Base-by-base conservation (phyloP, 805 yeast genomes). In the Lachancea waltii region DNA sequence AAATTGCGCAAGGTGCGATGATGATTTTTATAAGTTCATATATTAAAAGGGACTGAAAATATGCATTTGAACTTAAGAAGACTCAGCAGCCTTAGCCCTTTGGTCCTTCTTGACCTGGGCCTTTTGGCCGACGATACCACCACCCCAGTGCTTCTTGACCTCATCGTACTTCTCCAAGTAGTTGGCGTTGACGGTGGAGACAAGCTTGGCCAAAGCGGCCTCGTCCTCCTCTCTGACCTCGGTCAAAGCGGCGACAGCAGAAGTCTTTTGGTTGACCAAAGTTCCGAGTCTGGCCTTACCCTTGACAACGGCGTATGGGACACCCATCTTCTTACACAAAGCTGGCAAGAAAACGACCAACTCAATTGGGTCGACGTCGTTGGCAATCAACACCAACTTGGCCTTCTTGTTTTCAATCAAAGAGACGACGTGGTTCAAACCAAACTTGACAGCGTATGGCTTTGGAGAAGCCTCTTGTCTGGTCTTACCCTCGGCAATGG, bases 311-410 rank as follows among this genome's bases (percentile, higher is more conserved):
- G 97, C 97, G 79, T 89, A 89, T 68, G 98, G 97, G 53, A 92
- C 89, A 75, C 97, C 97, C 94, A 90, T 80, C 83, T 92, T 92
- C 77, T 90, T 86, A 78, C 97, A 90, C 66, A 90, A 79, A 71
- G 98, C 97, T 67, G 98, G 98, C 61, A 90, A 75, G 83, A 85
- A 90, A 63, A 90, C 75, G 56, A 90, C 97, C 66, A 90, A 78
- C 77, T 90, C 98, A 65, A 90, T 85, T 65, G 98, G 98, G 78
- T 90, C 98, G 62, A 90, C 98, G 60, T 90, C 98, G 77, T 90
- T 83, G 68, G 98, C 97, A 63, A 90, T 90, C 70, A 90, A 79
- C 49, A 90, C 97, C 61, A 90, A 79, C 73, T 86, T 85, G 56
- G 96, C 94, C 81, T 90, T 90, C 84, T 90, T 92, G 94, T 86